These are phyloP conservation scores for Osmanthus fragrans DNA, from an alignment of 257 asterid species.

Conservation along the genomic window DNA sequence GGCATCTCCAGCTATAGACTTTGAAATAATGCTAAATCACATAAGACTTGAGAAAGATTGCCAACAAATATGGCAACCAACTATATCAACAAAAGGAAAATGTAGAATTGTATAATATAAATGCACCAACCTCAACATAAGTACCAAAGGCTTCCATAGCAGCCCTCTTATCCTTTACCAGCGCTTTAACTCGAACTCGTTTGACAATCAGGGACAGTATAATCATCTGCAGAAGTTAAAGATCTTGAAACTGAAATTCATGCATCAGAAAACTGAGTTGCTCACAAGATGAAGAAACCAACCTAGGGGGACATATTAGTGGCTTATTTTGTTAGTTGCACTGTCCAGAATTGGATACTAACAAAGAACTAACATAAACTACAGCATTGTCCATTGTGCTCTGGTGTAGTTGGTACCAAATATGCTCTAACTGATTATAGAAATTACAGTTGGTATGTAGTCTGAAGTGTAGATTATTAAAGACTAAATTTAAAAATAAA, in stretches of 20 bases:
- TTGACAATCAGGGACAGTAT: slow-evolving; percentile 79
- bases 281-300: background rate
- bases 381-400: too few species aligned
- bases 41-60: slow-evolving; percentile 15
- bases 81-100: background rate
- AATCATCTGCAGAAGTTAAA: slow-evolving; percentile 60
- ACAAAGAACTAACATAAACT: background rate
- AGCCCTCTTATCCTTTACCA: slow-evolving; percentile 83
- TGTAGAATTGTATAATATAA: background rate
- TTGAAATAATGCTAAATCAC: slow-evolving; percentile 26
- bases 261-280: background rate
- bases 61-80: background rate
- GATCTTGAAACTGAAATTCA: slow-evolving; percentile 1
- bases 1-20: slow-evolving; percentile 74
- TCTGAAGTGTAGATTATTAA: background rate
- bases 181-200: slow-evolving; percentile 73
- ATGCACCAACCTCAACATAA: slow-evolving; percentile 80
- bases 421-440: background rate
- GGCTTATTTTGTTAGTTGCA: background rate
- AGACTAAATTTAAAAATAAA: background rate
- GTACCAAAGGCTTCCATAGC: slow-evolving; percentile 97
- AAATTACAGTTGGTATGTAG: background rate
- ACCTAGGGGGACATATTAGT: background rate
- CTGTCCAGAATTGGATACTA: background rate
- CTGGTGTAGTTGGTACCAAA: background rate